phyloP scores from a whole-genome alignment of 306 rosid genomes.

The Fagus sylvatica region DNA sequence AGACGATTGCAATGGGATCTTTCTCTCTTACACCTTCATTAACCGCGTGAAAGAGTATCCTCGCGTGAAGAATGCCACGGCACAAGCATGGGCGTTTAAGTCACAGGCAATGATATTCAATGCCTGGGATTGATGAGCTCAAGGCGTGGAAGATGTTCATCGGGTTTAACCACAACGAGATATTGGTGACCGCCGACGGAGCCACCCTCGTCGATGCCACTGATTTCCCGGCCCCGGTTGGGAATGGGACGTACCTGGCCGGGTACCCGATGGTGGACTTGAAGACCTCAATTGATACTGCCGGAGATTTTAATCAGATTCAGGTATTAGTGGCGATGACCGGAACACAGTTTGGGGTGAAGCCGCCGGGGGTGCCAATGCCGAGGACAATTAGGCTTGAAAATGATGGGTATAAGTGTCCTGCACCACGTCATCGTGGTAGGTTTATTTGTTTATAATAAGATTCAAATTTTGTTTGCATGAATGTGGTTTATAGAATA shows the following conservation, averaged over 20 bases:
- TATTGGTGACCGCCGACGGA: slow-evolving; percentile 56
- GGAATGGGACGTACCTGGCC: slow-evolving; percentile 63
- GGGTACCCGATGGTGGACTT: slow-evolving; percentile 55
- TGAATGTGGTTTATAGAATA: neutral
- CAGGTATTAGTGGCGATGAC: slow-evolving; percentile 35
- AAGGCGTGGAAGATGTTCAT: slow-evolving; percentile 70
- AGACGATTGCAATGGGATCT: slow-evolving; percentile 65
- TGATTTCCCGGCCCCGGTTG: slow-evolving; percentile 64
- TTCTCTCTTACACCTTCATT: slow-evolving; percentile 51
- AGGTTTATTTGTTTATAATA: neutral
- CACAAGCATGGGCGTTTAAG: slow-evolving; percentile 84
- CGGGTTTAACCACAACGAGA: slow-evolving; percentile 76
- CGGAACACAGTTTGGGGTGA: slow-evolving; percentile 72
- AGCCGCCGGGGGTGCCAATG: slow-evolving; percentile 46
- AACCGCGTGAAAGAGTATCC: slow-evolving; percentile 58
- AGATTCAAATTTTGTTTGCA: neutral
- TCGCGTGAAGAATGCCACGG: slow-evolving; percentile 53
- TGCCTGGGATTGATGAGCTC: slow-evolving; percentile 57
- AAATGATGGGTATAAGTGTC: slow-evolving; percentile 85
- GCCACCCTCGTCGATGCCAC: slow-evolving; percentile 52
- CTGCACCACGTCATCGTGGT: slow-evolving; percentile 49
- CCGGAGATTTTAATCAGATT: slow-evolving; percentile 59
- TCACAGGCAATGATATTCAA: slow-evolving; percentile 55
- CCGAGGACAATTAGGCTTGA: slow-evolving; percentile 67
- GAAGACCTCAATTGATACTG: slow-evolving; percentile 71